Conservation (phyloP, 2,329 filamentous ascomycete species). For the Paecilomyces niveus region DNA sequence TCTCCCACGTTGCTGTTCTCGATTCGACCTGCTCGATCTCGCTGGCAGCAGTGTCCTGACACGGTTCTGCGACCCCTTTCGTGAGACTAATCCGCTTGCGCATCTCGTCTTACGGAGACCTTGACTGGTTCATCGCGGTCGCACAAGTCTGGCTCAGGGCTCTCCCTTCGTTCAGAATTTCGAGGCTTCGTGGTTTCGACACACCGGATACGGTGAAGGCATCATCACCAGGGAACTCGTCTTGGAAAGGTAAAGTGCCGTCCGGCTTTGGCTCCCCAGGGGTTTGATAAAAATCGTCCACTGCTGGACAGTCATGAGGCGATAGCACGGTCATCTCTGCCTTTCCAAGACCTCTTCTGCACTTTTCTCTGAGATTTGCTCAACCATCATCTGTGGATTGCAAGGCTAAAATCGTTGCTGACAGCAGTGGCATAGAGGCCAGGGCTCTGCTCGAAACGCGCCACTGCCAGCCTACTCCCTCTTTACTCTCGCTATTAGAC, state of each 20-base stretch:
- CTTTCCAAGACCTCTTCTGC: conserved; percentile 2
- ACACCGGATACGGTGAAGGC: conserved; percentile 4
- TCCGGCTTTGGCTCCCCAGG: too few relatives aligned
- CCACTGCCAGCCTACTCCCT: conserved; percentile 13
- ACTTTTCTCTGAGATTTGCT: conserved; percentile 9
- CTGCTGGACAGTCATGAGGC: conserved; percentile 7
- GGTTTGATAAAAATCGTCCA: conserved; percentile 4
- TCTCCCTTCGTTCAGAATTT: conserved; percentile 3
- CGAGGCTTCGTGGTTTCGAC: conserved; percentile 17
- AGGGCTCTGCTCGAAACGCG: too few relatives aligned
- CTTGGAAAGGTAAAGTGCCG: conserved; percentile 32
- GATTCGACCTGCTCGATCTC: conserved; percentile 8
- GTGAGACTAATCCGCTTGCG: conserved; percentile 16
- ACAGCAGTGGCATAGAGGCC: conserved; percentile 22
- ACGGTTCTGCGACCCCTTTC: conserved; percentile 25
- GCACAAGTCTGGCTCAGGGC: conserved; percentile 21
- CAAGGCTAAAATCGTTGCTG: conserved; percentile 25
- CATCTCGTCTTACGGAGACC: conserved; percentile 27
- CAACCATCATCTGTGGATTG: conserved; percentile 1
- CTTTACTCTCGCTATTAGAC: conserved; percentile 7
- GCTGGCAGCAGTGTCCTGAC: conserved; percentile 18
- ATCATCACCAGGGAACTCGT: conserved; percentile 5
- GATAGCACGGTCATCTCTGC: conserved; percentile 8
- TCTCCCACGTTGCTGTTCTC: conserved; percentile 18
- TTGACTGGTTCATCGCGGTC: conserved; percentile 34